Evolutionary conservation across 2,329 filamentous ascomycete species (phyloP).

Genomic region (Phyllachora maydis): DNA sequence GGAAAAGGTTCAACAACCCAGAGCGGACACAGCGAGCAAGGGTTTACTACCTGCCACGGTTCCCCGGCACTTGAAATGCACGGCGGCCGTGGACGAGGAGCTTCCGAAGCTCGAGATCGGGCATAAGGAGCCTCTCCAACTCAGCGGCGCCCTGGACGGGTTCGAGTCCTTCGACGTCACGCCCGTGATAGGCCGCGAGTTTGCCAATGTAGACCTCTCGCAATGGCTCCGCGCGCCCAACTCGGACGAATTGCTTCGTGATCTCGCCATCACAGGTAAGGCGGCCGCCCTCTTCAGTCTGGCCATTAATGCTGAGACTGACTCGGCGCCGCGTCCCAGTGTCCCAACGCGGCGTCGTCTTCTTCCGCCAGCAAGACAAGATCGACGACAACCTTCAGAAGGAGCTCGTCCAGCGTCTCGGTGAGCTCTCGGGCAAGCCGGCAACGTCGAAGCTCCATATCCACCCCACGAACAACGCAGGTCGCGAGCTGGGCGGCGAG

Average conservation of each 20-base stretch:
- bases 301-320: too few relatives aligned
- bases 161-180: slow-evolving; percentile 27
- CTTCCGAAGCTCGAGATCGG: slow-evolving; percentile 6
- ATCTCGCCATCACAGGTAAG: slow-evolving; percentile 31
- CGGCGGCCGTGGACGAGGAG: too few relatives aligned
- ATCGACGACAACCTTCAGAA: slow-evolving; percentile 45
- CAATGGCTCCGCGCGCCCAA: slow-evolving; percentile 32
- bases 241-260: slow-evolving; percentile 31
- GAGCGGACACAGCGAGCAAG: too few relatives aligned
- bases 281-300: not conserved
- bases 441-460: slow-evolving; percentile 34
- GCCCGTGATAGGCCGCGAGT: slow-evolving; percentile 34
- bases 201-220: slow-evolving; percentile 23
- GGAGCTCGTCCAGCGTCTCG: slow-evolving; percentile 37
- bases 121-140: not conserved
- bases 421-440: slow-evolving; percentile 35
- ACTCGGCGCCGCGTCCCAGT: too few relatives aligned
- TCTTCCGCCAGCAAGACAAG: slow-evolving; percentile 43
- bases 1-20: too few relatives aligned
- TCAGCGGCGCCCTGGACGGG: slow-evolving; percentile 15
- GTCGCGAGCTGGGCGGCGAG: slow-evolving; percentile 26
- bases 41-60: too few relatives aligned
- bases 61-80: too few relatives aligned
- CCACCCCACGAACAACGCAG: slow-evolving; percentile 33
- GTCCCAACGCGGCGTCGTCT: slow-evolving; percentile 47